Base-by-base conservation (phyloP, 2,329 filamentous ascomycete species). In the Pseudocercospora macadamiae region DNA sequence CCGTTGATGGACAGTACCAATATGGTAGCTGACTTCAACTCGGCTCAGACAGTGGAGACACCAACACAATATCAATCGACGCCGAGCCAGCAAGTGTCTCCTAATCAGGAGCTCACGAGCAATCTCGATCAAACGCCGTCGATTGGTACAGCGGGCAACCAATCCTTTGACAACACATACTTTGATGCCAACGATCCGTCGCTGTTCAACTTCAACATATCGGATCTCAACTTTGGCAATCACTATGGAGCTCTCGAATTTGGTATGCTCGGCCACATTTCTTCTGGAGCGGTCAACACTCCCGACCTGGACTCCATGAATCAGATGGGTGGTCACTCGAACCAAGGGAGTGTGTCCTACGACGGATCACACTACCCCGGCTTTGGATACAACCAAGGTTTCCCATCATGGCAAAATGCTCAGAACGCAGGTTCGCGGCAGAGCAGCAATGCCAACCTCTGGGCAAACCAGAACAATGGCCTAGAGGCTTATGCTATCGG, bases 181-280 rank as follows among this genome's bases (percentile, higher is more conserved):
- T 96, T 97, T 70, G 93, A 97, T 67, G 91, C 91, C 0, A 95
- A 90, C 71, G 95, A 97, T 72, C 91, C 93, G 3, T 90, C 92
- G 0, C 78, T 96, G 55, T 97, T 96, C 83, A 97, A 97, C 73
- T 96, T 97, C 74, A 93, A 97, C 73, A 85, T 97, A 9, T 92
- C 96, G 55, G 92, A 91, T 59, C 84, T 97, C 73, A 95, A 95
- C 73, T 99, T 97, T 74, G 93, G 92, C 56, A 97, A 95, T 72
- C 91, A 96, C 64, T 99, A 97, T 71, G 93, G 93, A 60, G 93
- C 93, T 16, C 83, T 96, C 74, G 95, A 97, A 74, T 97, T 97
- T 73, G 90, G 92, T 54, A 97, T 97, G 85, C 84, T 99, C 0
- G 92, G 91, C 25, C 93, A 97, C 73, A 96, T 99, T 90, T 91